Evolutionary conservation across 1,139 yeast genomes (phyloP).

Genomic region (Zygotorulaspora mrakii): DNA sequence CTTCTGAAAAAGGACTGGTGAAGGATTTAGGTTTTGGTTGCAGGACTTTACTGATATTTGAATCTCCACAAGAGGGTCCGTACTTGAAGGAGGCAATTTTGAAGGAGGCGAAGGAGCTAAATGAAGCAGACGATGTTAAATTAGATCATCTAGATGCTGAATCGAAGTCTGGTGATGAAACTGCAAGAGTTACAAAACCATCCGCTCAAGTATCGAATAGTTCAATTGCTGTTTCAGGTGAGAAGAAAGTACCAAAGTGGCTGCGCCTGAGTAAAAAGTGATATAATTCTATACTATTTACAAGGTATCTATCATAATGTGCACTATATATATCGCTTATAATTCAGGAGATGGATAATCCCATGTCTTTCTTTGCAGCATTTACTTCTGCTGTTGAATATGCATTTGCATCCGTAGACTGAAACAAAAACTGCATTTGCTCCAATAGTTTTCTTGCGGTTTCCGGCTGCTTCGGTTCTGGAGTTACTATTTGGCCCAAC

Average conservation of each 20-base stretch:
- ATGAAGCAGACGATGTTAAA: constrained; percentile 44
- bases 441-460: constrained; percentile 9
- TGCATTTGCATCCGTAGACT: constrained; percentile 17
- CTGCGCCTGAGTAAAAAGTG: constrained; percentile 39
- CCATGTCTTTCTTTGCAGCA: constrained; percentile 14
- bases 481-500: constrained; percentile 1
- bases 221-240: no score
- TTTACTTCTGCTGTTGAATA: constrained; percentile 12
- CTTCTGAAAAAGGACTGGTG: constrained; percentile 20
- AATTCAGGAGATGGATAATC: constrained; percentile 2
- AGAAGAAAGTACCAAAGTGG: constrained; percentile 38
- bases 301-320: constrained; percentile 7
- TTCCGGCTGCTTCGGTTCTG: constrained; percentile 2
- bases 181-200: background rate
- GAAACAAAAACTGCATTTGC: constrained; percentile 15
- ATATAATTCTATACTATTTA: constrained; percentile 8
- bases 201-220: no score
- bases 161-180: background rate
- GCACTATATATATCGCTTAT: constrained; percentile 1
- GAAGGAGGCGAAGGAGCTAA: constrained; percentile 37
- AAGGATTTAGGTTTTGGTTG: constrained; percentile 31
- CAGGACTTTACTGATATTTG: constrained; percentile 38
- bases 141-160: constrained; percentile 16
- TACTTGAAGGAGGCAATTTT: constrained; percentile 37
- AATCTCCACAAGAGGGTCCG: constrained; percentile 23